These are phyloP conservation scores for Penicillium aurantiogriseum DNA, from an alignment of 2,329 filamentous ascomycete species.

Conservation along the genomic window DNA sequence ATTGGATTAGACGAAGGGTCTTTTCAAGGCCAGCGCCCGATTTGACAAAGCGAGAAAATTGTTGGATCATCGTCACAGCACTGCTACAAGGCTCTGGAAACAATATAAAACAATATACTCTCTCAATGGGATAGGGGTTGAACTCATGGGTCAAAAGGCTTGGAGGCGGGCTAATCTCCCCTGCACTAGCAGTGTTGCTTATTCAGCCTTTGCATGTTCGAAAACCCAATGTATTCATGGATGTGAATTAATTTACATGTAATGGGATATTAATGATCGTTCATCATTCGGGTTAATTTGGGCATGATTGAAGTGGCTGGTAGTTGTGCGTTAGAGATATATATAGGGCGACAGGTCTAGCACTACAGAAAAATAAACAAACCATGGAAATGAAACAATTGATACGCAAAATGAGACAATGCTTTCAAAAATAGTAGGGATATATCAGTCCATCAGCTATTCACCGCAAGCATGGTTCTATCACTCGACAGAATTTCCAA, in stretches of 20 bases:
- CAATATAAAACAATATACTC: not conserved
- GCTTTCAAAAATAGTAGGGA: slow-evolving; percentile 2
- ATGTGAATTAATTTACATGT: not conserved
- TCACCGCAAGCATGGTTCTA: not conserved
- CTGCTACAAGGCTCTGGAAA: not conserved
- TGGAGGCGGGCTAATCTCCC: slow-evolving; percentile 1
- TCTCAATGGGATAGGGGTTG: not conserved
- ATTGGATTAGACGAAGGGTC: slow-evolving; percentile 41
- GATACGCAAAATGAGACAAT: slow-evolving; percentile 2
- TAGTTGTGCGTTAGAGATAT: not conserved
- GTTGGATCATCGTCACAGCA: slow-evolving; percentile 13
- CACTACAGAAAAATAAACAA: not conserved
- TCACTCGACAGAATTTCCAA: slow-evolving; percentile 3
- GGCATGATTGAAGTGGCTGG: not conserved
- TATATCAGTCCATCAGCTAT: slow-evolving; percentile 2
- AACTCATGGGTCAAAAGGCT: slow-evolving; percentile 2
- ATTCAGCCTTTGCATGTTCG: slow-evolving; percentile 7
- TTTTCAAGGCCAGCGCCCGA: slow-evolving; percentile 39
- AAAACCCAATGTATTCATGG: not conserved
- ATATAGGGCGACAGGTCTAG: not conserved
- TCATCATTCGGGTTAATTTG: too few relatives aligned
- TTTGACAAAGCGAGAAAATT: slow-evolving; percentile 35
- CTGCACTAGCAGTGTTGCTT: slow-evolving; percentile 6
- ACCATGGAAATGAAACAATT: not conserved
- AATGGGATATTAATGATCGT: not conserved